Conservation (phyloP, 2,329 filamentous ascomycete genomes). For the Paecilomyces dactylethromorphus region DNA sequence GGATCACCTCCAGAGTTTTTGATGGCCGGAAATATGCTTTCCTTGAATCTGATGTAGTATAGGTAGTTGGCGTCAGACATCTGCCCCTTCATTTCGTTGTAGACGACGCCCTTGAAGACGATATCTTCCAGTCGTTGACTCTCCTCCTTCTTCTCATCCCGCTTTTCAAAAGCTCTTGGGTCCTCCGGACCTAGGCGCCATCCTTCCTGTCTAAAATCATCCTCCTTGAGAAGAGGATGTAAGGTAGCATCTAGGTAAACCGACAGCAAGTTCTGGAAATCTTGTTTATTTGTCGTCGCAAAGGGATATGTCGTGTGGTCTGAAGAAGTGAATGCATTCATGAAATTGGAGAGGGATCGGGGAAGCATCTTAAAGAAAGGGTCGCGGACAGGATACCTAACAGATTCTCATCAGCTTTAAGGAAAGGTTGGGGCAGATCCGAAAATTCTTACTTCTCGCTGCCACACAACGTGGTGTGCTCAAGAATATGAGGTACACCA, state of each 20-base stretch:
- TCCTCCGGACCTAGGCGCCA: slow-evolving; percentile 96
- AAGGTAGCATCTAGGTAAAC: slow-evolving; percentile 95
- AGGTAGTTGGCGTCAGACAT: slow-evolving; percentile 97
- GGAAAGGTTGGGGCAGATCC: slow-evolving; percentile 1
- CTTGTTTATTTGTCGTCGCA: slow-evolving; percentile 89
- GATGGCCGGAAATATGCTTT: slow-evolving; percentile 87
- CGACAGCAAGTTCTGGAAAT: slow-evolving; percentile 92
- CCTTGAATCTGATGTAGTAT: slow-evolving; percentile 91
- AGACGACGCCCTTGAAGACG: slow-evolving; percentile 96
- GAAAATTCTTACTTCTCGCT: slow-evolving; percentile 68
- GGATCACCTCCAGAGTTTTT: slow-evolving; percentile 97
- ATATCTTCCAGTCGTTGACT: slow-evolving; percentile 55
- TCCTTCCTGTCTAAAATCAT: slow-evolving; percentile 92
- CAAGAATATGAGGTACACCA: slow-evolving; percentile 91
- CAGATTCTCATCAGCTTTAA: slow-evolving; percentile 7
- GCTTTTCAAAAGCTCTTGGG: slow-evolving; percentile 51
- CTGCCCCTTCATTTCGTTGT: slow-evolving; percentile 99
- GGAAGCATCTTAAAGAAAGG: slow-evolving; percentile 99
- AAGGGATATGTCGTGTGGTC: slow-evolving; percentile 98
- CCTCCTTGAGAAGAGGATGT: slow-evolving; percentile 78
- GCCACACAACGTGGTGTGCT: slow-evolving; percentile 94
- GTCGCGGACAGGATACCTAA: slow-evolving; percentile 89
- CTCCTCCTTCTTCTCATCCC: slow-evolving; percentile 42
- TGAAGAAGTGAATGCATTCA: slow-evolving; percentile 96
- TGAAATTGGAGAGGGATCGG: slow-evolving; percentile 96